These are phyloP conservation scores for Elaphomyces granulatus DNA, from an alignment of 495 filamentous ascomycete genomes.

Conservation along the genomic window DNA sequence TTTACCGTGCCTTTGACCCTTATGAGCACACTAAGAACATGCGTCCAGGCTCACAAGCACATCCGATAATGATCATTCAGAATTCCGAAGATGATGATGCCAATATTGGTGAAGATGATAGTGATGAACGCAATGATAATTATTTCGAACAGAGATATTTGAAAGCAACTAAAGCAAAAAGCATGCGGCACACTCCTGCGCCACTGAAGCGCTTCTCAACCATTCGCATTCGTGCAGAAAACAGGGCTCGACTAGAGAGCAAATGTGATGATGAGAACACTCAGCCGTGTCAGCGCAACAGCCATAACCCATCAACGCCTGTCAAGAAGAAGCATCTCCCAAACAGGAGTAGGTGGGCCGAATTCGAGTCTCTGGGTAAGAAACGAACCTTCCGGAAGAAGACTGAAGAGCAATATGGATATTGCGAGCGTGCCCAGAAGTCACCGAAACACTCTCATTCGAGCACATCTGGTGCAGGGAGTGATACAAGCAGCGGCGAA, in stretches of 20 bases:
- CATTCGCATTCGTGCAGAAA: neutral
- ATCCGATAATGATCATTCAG: neutral
- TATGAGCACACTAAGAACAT: neutral
- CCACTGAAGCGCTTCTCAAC: neutral
- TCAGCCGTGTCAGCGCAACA: too few relatives aligned
- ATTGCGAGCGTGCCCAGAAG: neutral
- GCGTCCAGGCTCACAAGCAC: neutral
- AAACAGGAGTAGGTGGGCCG: neutral
- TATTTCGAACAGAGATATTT: neutral
- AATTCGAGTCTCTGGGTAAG: neutral
- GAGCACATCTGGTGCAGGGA: neutral
- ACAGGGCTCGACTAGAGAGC: too few relatives aligned
- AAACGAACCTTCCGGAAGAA: neutral
- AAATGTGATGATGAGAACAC: too few relatives aligned
- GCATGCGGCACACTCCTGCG: neutral
- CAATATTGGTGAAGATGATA: neutral
- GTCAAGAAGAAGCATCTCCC: too few relatives aligned
- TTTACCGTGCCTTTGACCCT: neutral
- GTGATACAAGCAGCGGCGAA: neutral
- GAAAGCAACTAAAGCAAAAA: neutral
- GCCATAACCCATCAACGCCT: too few relatives aligned
- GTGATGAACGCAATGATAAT: neutral
- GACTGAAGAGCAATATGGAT: neutral
- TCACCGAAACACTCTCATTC: neutral
- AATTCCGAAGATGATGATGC: neutral